phyloP scores from a whole-genome alignment of 371 early-diverging fungal genomes.

The Rhizomucor miehei region DNA sequence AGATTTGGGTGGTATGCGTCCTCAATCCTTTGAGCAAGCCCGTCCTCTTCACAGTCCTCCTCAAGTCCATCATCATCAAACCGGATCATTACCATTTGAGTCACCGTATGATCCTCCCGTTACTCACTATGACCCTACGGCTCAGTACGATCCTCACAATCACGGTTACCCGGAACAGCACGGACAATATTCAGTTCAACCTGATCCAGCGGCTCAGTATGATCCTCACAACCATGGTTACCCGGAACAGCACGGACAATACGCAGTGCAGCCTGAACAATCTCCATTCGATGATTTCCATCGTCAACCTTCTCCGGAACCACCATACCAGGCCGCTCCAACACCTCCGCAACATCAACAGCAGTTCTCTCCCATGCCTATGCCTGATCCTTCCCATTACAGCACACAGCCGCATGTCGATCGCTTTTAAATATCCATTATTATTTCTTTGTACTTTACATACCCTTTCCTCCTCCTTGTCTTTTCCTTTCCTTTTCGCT shows the following conservation, averaged over 20 bases:
- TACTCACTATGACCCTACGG: background rate
- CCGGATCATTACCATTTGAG: conserved; percentile 20
- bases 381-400: conserved; percentile 23
- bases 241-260: conserved; percentile 1
- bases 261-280: conserved; percentile 8
- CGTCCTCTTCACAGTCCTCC: conserved; percentile 18
- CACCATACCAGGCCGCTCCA: conserved; percentile 4
- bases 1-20: conserved; percentile 19
- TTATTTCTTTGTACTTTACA: conserved; percentile 2
- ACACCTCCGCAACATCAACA: conserved; percentile 7
- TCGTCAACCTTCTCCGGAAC: conserved; percentile 10
- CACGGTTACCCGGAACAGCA: conserved; percentile 1
- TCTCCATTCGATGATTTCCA: conserved; percentile 14
- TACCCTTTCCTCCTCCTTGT: background rate
- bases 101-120: conserved; percentile 23
- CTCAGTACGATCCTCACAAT: conserved; percentile 10
- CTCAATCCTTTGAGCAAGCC: conserved; percentile 24
- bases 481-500: background rate
- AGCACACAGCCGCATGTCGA: conserved; percentile 2
- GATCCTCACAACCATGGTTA: conserved; percentile 9
- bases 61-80: conserved; percentile 1
- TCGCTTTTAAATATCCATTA: conserved; percentile 2
- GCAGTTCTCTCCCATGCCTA: conserved; percentile 4
- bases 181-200: conserved; percentile 2
- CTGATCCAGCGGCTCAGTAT: conserved; percentile 6